Base-by-base conservation (phyloP, 2,329 filamentous ascomycete genomes). In the Colletotrichum brevisporum region DNA sequence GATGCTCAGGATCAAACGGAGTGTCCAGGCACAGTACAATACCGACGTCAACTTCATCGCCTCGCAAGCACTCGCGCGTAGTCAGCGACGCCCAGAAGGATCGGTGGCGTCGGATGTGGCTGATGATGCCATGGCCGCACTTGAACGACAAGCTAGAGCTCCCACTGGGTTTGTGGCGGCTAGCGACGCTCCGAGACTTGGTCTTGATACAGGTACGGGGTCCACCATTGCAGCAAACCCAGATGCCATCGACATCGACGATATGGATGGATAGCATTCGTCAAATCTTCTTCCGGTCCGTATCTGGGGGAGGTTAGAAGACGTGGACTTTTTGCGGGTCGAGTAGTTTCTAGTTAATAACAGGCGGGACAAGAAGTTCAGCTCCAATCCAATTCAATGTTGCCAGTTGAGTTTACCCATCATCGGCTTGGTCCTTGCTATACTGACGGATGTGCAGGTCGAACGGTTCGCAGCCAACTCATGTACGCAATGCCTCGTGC, bases 21-120 rank as follows among this genome's bases (percentile, higher is more conserved):
- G 94, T 80, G 96, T 99, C 13, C 94, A 98, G 81, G 95, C 96
- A 61, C 94, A 98, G 83, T 99, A 97, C 86, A 98, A 98, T 78
- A 99, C 97, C 52, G 96, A 99, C 77, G 95, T 99, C 85, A 97
- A 95, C 79, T 99, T 98, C 77, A 98, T 99, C 80, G 96, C 96
- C 10, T 97, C 94, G 5, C 96, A 99, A 80, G 96, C 96, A 27
- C 86, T 99, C 73, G 94, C 94, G 24, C 90, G 94, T 71, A 91
- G 90, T 71, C 92, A 97, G 78, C 88, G 87, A 73, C 86, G 87
- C 73, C 82, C 82, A 63, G 83, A 81, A 70, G 79, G 78, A 50
- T 81, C 24, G 84, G 84, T 56, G 75, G 78, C 3, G 6, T 36
- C 31, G 6, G n/a, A 50, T n/a, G 85, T 89, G 63, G 84, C 87